Percentiles rank a stretch among this genome's conserved stretches.
Conservation (phyloP, 352 stramenopile species). For the Globisporangium recalcitrans region DNA sequence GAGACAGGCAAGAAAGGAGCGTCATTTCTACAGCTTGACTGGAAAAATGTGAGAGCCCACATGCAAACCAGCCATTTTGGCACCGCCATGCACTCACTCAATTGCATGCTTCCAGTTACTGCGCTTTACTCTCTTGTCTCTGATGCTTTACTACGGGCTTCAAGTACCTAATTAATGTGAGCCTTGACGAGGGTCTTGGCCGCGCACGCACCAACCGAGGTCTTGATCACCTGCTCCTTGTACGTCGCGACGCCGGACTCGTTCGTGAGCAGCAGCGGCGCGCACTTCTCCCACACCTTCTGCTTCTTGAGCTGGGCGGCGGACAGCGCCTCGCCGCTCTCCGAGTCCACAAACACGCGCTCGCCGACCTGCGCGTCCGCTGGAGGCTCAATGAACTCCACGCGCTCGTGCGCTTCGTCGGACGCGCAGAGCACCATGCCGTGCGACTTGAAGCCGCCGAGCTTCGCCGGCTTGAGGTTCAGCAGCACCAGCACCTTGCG, state of each 20-base stretch:
- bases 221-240: constrained; percentile 73
- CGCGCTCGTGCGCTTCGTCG: constrained; percentile 82
- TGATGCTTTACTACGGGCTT: too few species aligned
- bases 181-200: constrained; percentile 58
- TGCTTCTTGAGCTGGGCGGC: constrained; percentile 85
- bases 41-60: too few species aligned
- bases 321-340: constrained; percentile 66
- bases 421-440: constrained; percentile 97
- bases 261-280: constrained; percentile 64
- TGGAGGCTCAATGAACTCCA: constrained; percentile 94
- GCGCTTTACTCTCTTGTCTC: too few species aligned
- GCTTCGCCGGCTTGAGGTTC: constrained; percentile 97
- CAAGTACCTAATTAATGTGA: constrained; percentile 51
- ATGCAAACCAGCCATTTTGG: too few species aligned
- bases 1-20: too few species aligned
- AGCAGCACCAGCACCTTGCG: constrained; percentile 94
- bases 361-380: constrained; percentile 90
- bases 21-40: too few species aligned
- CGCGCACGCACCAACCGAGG: constrained; percentile 52
- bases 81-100: too few species aligned
- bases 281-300: constrained; percentile 81
- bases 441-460: constrained; percentile 95
- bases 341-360: constrained; percentile 82
- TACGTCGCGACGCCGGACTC: constrained; percentile 66
- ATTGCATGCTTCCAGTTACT: too few species aligned